Percentiles rank a stretch among this genome's conserved stretches.
Conservation (phyloP, 257 asterid genomes). For the Solanum ahanhuiri region DNA sequence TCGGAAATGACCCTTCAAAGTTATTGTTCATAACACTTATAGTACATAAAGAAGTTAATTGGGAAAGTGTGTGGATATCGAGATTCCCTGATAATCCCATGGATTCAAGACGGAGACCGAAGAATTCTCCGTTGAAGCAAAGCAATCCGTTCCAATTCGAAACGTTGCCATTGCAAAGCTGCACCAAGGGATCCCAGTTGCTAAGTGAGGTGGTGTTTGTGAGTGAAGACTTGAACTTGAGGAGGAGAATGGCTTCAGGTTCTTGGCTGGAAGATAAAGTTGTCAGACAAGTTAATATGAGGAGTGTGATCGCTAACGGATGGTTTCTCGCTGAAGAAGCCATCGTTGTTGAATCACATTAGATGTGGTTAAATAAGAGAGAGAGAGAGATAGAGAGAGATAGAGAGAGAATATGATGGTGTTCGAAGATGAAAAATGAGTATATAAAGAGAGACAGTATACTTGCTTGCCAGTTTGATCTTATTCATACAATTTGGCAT, state of each 20-base stretch:
- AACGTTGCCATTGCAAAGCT: conserved; percentile 22
- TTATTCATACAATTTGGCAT: background rate
- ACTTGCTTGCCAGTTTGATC: background rate
- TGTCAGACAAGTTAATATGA: background rate
- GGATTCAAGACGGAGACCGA: conserved; percentile 30
- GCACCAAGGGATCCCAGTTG: conserved; percentile 23
- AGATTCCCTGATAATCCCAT: conserved; percentile 39
- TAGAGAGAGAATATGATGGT: background rate
- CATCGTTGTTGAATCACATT: background rate
- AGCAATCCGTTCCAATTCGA: conserved; percentile 47
- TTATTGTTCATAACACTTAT: conserved; percentile 41
- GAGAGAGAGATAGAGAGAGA: no score
- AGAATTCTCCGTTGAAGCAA: conserved; percentile 26
- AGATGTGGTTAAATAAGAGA: background rate
- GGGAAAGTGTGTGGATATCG: conserved; percentile 22
- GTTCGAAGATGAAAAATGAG: background rate
- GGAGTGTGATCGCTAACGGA: background rate
- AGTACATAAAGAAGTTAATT: conserved; percentile 15
- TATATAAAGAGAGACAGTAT: background rate
- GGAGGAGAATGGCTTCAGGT: conserved; percentile 7
- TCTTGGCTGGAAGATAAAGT: no score
- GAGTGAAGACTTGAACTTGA: conserved; percentile 39
- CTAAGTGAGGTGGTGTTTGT: conserved; percentile 20
- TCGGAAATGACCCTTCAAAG: conserved; percentile 31
- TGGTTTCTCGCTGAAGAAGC: background rate